Conservation (phyloP, 176 grass and related monocot genomes). For the Triticum timopheevii region DNA sequence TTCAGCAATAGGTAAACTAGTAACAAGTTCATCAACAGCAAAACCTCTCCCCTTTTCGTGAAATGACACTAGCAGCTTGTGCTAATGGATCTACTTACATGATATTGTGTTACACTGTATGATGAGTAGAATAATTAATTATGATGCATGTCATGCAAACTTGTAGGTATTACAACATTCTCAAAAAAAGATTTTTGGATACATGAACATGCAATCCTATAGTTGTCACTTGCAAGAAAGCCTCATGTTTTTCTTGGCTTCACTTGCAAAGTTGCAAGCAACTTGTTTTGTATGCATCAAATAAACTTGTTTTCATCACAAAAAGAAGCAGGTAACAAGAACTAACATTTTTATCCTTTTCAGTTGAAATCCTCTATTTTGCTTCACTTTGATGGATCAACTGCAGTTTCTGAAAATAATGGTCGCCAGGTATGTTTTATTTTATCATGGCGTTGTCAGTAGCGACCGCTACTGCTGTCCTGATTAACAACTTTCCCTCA, state of each 20-base stretch:
- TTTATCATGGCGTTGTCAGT: not conserved
- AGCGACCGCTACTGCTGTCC: not conserved
- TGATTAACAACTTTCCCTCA: conserved; percentile 20
- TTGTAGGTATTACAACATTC: not conserved
- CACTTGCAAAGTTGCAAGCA: not conserved
- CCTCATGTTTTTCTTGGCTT: not conserved
- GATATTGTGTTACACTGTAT: not conserved
- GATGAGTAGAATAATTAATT: not conserved
- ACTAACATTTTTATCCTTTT: conserved; percentile 32
- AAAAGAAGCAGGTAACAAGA: conserved; percentile 4
- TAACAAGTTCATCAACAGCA: not conserved
- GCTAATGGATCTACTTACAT: not conserved
- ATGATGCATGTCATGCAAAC: not conserved
- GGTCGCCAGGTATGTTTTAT: conserved; percentile 75
- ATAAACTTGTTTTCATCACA: not conserved
- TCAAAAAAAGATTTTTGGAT: too few species aligned
- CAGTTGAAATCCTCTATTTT: conserved; percentile 92
- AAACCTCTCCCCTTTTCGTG: not conserved
- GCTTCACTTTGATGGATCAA: conserved; percentile 93
- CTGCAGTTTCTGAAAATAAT: conserved; percentile 90
- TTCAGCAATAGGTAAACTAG: not conserved
- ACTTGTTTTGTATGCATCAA: conserved; percentile 1
- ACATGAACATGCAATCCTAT: not conserved
- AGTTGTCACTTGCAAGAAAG: conserved; percentile 2
- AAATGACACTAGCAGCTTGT: conserved; percentile 5